Evolutionary conservation across 768 basidiomycete species (phyloP).

Genomic region (Tulasnella sp.): DNA sequence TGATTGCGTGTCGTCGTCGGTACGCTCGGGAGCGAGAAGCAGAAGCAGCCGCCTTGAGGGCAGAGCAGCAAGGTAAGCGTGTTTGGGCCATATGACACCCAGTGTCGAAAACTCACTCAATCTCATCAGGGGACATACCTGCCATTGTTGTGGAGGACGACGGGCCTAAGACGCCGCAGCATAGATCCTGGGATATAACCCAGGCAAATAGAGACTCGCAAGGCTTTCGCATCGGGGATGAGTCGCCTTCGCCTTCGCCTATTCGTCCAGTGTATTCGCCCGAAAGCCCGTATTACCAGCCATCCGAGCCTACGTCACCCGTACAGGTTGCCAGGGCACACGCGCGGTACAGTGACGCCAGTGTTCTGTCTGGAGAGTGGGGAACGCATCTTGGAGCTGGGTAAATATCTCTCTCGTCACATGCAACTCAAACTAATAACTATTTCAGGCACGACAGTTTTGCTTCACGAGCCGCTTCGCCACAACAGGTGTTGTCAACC

Average conservation of each 20-base stretch:
- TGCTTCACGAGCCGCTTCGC: constrained; percentile 24
- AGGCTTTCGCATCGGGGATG: constrained; percentile 28
- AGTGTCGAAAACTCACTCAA: not conserved
- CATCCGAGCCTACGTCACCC: not conserved
- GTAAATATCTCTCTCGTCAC: constrained; percentile 29
- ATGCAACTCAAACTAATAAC: not conserved
- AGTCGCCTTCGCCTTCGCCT: constrained; percentile 10
- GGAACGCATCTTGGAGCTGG: constrained; percentile 32
- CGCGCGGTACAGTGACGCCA: constrained; percentile 43
- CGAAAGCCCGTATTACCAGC: not conserved
- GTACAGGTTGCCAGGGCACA: not conserved
- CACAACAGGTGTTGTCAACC: constrained; percentile 40
- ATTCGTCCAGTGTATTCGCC: not conserved
- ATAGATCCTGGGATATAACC: constrained; percentile 38
- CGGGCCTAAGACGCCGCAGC: constrained; percentile 44
- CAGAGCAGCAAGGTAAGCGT: constrained; percentile 30
- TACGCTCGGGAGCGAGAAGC: constrained; percentile 46
- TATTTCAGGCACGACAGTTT: constrained; percentile 26
- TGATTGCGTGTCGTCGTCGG: constrained; percentile 58
- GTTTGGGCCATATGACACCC: constrained; percentile 1
- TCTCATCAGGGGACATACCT: constrained; percentile 43
- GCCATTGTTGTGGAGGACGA: constrained; percentile 51
- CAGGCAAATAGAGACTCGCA: constrained; percentile 14
- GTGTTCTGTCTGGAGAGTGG: constrained; percentile 44
- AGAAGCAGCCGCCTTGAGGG: constrained; percentile 18